A percentile compares a stretch with the other conserved stretches of the same genome.
Conservation (phyloP, 495 filamentous ascomycete species). For the Bathelium albidoporum region DNA sequence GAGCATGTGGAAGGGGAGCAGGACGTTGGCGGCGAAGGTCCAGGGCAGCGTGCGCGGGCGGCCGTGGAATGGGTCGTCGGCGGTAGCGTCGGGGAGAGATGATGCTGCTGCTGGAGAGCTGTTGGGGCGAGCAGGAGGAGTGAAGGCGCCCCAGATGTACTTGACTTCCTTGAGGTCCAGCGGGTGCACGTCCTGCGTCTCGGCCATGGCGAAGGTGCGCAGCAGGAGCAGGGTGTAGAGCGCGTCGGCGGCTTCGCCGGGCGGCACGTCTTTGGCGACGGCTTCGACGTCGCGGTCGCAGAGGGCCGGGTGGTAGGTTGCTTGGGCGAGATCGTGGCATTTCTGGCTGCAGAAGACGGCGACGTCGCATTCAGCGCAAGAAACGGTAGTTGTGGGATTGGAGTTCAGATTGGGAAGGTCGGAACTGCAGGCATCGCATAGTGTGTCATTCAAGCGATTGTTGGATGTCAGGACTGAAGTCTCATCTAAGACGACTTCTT, state of each 20-base stretch:
- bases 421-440: constrained; percentile 75
- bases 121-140: constrained; percentile 12
- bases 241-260: constrained; percentile 59
- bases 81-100: neutral
- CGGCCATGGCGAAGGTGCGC: constrained; percentile 74
- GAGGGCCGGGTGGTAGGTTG: constrained; percentile 71
- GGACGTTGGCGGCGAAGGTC: constrained; percentile 75
- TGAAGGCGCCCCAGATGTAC: constrained; percentile 89
- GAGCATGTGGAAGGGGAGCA: constrained; percentile 71
- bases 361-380: constrained; percentile 67
- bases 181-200: constrained; percentile 71
- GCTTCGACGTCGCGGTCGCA: constrained; percentile 72
- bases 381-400: constrained; percentile 22
- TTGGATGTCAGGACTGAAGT: constrained; percentile 73
- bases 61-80: constrained; percentile 27
- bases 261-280: constrained; percentile 67
- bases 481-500: constrained; percentile 70
- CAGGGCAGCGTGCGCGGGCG: constrained; percentile 64
- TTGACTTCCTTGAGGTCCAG: constrained; percentile 75
- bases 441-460: constrained; percentile 64
- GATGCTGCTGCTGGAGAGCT: neutral
- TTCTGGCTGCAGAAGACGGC: constrained; percentile 73
- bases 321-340: constrained; percentile 62
- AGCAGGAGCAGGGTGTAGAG: constrained; percentile 49
- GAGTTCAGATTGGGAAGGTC: constrained; percentile 49